These are phyloP conservation scores for Globisporangium yorkense DNA, from an alignment of 352 stramenopile genomes.

Conservation along the genomic window DNA sequence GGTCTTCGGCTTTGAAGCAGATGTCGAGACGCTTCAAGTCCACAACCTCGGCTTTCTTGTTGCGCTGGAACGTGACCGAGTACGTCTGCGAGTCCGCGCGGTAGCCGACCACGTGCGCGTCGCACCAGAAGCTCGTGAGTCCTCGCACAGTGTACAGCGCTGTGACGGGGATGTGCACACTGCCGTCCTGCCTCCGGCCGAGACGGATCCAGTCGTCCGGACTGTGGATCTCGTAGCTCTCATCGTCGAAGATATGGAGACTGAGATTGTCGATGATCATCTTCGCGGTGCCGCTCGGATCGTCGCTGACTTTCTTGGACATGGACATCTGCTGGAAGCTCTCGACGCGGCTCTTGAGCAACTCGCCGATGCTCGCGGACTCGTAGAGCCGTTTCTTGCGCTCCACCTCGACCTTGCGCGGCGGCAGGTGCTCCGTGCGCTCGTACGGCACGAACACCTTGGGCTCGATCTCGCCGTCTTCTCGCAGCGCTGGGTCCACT, in stretches of 20 bases:
- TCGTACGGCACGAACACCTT: constrained; percentile 73
- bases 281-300: constrained; percentile 45
- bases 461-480: constrained; percentile 57
- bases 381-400: constrained; percentile 59
- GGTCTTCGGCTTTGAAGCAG: constrained; percentile 81
- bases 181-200: constrained; percentile 36
- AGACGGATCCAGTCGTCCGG: constrained; percentile 60
- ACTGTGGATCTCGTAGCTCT: constrained; percentile 69
- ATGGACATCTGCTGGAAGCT: constrained; percentile 28
- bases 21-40: constrained; percentile 56
- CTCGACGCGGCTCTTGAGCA: constrained; percentile 43
- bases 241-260: constrained; percentile 75
- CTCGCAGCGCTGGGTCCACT: constrained; percentile 33
- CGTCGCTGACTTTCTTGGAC: constrained; percentile 33
- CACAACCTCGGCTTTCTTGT: constrained; percentile 48
- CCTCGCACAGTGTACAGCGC: constrained; percentile 62
- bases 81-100: constrained; percentile 35
- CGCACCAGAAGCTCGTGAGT: constrained; percentile 54
- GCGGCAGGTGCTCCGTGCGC: constrained; percentile 39
- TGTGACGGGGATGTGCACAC: constrained; percentile 62
- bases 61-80: constrained; percentile 56
- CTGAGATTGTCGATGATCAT: constrained; percentile 51
- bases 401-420: constrained; percentile 66
- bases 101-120: constrained; percentile 56
- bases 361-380: constrained; percentile 29